A percentile compares a stretch with the other conserved stretches of the same genome.
Evolutionary conservation across 495 filamentous ascomycete genomes (phyloP).

Genomic region (Tetracladium setigerum): DNA sequence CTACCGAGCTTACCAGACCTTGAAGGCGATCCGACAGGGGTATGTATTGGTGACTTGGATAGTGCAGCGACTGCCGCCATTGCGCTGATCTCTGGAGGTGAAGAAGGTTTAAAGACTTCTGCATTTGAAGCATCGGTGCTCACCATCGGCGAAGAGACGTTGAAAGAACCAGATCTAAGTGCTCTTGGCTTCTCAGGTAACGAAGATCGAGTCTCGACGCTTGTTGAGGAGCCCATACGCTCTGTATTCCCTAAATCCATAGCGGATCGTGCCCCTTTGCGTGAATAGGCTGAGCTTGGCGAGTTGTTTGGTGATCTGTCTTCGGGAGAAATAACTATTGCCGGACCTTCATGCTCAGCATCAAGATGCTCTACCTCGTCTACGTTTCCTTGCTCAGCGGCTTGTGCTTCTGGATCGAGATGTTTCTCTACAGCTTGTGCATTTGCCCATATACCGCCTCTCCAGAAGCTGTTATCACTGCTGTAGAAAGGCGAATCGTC

Average conservation of each 20-base stretch:
- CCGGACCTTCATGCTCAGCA: slow-evolving; percentile 18
- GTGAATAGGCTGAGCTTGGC: slow-evolving; percentile 15
- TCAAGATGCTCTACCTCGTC: slow-evolving; percentile 39
- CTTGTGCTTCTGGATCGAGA: slow-evolving; percentile 34
- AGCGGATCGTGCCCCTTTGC: slow-evolving; percentile 18
- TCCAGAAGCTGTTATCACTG: slow-evolving; percentile 64
- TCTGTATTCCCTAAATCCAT: slow-evolving; percentile 11
- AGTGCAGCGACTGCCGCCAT: slow-evolving; percentile 61
- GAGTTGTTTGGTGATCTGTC: slow-evolving; percentile 30
- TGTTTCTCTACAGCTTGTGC: slow-evolving; percentile 35
- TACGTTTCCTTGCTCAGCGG: slow-evolving; percentile 51
- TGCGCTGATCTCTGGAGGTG: slow-evolving; percentile 42
- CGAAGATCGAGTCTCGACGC: slow-evolving; percentile 27
- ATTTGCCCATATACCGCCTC: slow-evolving; percentile 83
- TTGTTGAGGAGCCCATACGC: slow-evolving; percentile 30
- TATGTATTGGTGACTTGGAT: slow-evolving; percentile 47
- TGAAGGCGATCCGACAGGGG: slow-evolving; percentile 43
- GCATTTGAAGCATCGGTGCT: slow-evolving; percentile 53
- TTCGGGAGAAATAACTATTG: slow-evolving; percentile 30
- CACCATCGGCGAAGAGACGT: slow-evolving; percentile 54
- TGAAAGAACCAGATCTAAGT: slow-evolving; percentile 56
- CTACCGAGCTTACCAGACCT: slow-evolving; percentile 26
- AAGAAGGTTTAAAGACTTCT: slow-evolving; percentile 41
- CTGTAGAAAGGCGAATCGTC: slow-evolving; percentile 88
- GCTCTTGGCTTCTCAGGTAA: slow-evolving; percentile 40